A percentile compares a stretch with the other conserved stretches of the same genome.
Conservation (phyloP, 2,329 filamentous ascomycete genomes). For the Pestalotiopsis sp. region DNA sequence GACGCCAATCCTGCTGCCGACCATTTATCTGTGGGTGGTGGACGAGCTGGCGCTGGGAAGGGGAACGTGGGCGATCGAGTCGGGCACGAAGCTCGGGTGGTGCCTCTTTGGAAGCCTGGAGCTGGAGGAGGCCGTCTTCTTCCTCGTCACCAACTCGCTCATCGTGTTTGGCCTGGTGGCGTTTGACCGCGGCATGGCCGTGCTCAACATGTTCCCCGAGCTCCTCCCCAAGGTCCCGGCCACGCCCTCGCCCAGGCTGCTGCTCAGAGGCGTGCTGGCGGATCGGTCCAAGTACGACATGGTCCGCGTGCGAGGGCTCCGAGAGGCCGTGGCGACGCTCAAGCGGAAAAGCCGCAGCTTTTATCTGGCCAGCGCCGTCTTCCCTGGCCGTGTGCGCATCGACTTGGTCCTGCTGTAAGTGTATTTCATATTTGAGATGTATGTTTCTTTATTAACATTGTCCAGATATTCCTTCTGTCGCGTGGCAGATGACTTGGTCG, state of each 20-base stretch:
- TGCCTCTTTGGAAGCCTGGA: slow-evolving; percentile 69
- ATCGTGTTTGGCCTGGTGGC: slow-evolving; percentile 71
- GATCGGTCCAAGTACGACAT: slow-evolving; percentile 57
- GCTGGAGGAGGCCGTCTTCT: slow-evolving; percentile 76
- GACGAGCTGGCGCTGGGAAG: slow-evolving; percentile 69
- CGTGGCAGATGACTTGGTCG: slow-evolving; percentile 73
- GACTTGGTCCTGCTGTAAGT: slow-evolving; percentile 66
- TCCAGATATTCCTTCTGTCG: slow-evolving; percentile 71
- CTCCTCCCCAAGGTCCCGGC: slow-evolving; percentile 54
- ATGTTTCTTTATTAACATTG: slow-evolving; percentile 15
- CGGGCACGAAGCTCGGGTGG: slow-evolving; percentile 66
- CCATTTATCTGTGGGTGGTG: slow-evolving; percentile 72
- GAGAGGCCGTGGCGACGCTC: slow-evolving; percentile 61
- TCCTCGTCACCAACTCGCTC: slow-evolving; percentile 69
- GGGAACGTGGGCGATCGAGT: slow-evolving; percentile 73
- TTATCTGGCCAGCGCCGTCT: slow-evolving; percentile 71
- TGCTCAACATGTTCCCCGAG: slow-evolving; percentile 65
- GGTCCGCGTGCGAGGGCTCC: slow-evolving; percentile 58
- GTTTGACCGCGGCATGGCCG: slow-evolving; percentile 70
- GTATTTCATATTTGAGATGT: neutral
- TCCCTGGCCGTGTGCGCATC: slow-evolving; percentile 67
- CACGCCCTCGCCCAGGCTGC: slow-evolving; percentile 48
- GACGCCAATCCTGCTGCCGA: slow-evolving; percentile 64
- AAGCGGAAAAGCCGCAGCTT: slow-evolving; percentile 72
- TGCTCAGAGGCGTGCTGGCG: slow-evolving; percentile 54